Conservation (phyloP, 495 filamentous ascomycete species). For the Talaromyces wortmannii region DNA sequence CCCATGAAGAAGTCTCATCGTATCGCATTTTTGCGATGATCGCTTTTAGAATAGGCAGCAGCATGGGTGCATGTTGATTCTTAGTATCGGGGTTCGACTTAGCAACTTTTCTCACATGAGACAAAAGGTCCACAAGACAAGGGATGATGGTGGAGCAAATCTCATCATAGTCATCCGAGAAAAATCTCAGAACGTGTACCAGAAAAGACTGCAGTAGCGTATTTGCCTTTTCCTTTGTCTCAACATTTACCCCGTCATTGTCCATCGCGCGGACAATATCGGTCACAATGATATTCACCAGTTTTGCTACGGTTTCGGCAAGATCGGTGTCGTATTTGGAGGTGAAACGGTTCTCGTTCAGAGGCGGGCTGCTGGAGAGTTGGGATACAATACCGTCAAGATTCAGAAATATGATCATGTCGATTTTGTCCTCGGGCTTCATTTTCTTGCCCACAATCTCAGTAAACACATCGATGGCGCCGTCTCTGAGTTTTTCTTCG, state of each 20-base stretch:
- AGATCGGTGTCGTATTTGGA: constrained; percentile 88
- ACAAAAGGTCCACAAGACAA: constrained; percentile 81
- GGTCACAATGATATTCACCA: constrained; percentile 82
- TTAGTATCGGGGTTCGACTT: constrained; percentile 54
- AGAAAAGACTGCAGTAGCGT: constrained; percentile 74
- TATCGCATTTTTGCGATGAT: constrained; percentile 94
- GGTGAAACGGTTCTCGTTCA: constrained; percentile 70
- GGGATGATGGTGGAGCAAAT: constrained; percentile 92
- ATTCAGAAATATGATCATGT: constrained; percentile 87
- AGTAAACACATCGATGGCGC: constrained; percentile 86
- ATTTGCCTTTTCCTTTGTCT: constrained; percentile 55
- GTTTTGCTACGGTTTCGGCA: constrained; percentile 86
- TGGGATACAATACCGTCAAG: constrained; percentile 74
- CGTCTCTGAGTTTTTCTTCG: constrained; percentile 72
- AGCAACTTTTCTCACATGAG: constrained; percentile 73
- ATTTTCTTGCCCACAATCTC: constrained; percentile 98
- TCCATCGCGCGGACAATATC: constrained; percentile 81
- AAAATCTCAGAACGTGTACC: constrained; percentile 81
- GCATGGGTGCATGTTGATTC: constrained; percentile 63
- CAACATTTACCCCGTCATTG: constrained; percentile 45
- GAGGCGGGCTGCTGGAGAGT: constrained; percentile 70
- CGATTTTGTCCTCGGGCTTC: constrained; percentile 83
- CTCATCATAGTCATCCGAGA: constrained; percentile 97
- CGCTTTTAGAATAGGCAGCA: constrained; percentile 81
- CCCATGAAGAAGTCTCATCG: constrained; percentile 91